These are phyloP conservation scores for Dichomitus squalens DNA, from an alignment of 1,284 basidiomycete genomes.

Conservation along the genomic window DNA sequence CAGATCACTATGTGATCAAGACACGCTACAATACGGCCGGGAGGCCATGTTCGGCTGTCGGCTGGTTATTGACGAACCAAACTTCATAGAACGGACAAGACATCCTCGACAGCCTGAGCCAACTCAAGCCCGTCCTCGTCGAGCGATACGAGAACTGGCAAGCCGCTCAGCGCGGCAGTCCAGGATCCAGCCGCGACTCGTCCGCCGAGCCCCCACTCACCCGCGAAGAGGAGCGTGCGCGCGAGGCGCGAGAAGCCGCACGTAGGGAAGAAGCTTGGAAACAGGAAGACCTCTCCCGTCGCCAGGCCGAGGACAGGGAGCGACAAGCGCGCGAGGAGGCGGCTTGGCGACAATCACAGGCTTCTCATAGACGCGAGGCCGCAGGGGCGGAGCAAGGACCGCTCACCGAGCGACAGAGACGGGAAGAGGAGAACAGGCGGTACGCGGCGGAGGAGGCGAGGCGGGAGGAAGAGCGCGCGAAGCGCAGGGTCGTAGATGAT, in stretches of 20 bases:
- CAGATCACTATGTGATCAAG: too few relatives aligned
- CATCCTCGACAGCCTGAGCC: constrained; percentile 47
- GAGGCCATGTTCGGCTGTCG: too few relatives aligned
- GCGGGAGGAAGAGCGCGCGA: constrained; percentile 28
- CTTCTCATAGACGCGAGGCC: constrained; percentile 25
- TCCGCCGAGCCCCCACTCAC: constrained; percentile 29
- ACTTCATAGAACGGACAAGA: constrained; percentile 67
- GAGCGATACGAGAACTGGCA: constrained; percentile 40
- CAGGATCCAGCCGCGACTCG: constrained; percentile 23
- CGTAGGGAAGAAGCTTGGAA: constrained; percentile 38
- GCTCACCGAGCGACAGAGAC: constrained; percentile 21
- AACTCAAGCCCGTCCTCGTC: constrained; percentile 39
- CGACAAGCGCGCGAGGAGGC: constrained; percentile 25
- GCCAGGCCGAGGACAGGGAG: constrained; percentile 29
- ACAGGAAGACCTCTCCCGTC: constrained; percentile 25
- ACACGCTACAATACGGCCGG: too few relatives aligned
- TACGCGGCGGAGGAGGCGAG: constrained; percentile 28
- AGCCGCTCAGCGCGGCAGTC: constrained; percentile 10
- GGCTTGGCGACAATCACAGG: constrained; percentile 26
- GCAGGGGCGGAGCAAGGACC: constrained; percentile 26
- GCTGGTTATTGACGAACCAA: neutral
- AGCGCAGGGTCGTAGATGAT: constrained; percentile 27
- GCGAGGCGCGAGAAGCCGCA: constrained; percentile 42
- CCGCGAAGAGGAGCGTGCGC: constrained; percentile 38
- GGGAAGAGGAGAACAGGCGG: constrained; percentile 31